phyloP scores from a whole-genome alignment of 2,329 filamentous ascomycete species.

The Exutisphaerella laricina region DNA sequence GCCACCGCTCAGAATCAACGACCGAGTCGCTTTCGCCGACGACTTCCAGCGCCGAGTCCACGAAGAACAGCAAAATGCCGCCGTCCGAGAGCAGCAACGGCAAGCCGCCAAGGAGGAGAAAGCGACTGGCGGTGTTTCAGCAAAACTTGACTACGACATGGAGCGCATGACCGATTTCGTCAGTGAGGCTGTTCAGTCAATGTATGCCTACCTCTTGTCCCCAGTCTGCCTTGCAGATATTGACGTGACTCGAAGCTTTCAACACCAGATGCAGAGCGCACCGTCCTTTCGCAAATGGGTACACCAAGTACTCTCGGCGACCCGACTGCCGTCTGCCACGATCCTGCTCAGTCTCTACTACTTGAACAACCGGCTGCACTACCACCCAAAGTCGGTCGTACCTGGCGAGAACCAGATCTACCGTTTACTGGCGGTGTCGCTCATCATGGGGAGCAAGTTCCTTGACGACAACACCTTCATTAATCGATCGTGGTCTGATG shows the following conservation, averaged over 20 bases:
- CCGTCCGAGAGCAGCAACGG: conserved; percentile 35
- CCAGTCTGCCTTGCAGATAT: conserved; percentile 55
- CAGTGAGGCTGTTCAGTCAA: conserved; percentile 75
- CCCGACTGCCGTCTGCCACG: conserved; percentile 81
- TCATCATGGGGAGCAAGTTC: conserved; percentile 90
- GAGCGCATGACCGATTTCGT: conserved; percentile 95
- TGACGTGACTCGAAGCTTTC: conserved; percentile 59
- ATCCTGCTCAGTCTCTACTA: conserved; percentile 90
- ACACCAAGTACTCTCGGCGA: conserved; percentile 82
- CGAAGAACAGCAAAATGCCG: conserved; percentile 34
- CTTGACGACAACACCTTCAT: conserved; percentile 96
- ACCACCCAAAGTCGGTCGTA: conserved; percentile 26
- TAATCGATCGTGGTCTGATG: conserved; percentile 93
- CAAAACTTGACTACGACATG: conserved; percentile 94
- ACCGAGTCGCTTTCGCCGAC: conserved; percentile 36
- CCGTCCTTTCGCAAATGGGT: conserved; percentile 86
- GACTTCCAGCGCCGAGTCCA: conserved; percentile 36
- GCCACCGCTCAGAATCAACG: conserved; percentile 43
- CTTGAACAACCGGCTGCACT: conserved; percentile 67
- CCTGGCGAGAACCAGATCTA: conserved; percentile 66
- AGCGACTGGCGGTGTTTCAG: conserved; percentile 78
- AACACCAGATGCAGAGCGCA: conserved; percentile 57
- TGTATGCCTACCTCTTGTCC: conserved; percentile 56
- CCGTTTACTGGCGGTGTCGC: conserved; percentile 76
- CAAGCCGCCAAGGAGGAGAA: conserved; percentile 55